phyloP scores from a whole-genome alignment of 2,329 filamentous ascomycete genomes.

The Grosmannia serpens region DNA sequence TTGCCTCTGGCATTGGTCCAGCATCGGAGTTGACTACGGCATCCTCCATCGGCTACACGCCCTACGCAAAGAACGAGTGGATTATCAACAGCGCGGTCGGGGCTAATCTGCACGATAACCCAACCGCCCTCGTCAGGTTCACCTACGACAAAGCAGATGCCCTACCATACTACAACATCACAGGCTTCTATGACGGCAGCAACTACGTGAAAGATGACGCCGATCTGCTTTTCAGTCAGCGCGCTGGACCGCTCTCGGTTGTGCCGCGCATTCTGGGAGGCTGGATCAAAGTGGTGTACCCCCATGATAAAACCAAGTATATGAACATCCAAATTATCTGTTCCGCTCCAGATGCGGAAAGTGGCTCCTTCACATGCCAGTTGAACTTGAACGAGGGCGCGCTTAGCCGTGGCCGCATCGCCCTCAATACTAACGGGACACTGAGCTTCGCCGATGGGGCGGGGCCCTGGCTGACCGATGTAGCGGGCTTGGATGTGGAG shows the following conservation, averaged over 20 bases:
- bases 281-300: not conserved
- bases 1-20: slow-evolving; percentile 2
- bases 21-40: not conserved
- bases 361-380: slow-evolving; percentile 1
- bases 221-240: not conserved
- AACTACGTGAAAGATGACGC: not conserved
- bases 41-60: not conserved
- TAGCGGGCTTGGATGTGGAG: not conserved
- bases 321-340: not conserved
- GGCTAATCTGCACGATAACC: slow-evolving; percentile 1
- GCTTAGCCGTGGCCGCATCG: slow-evolving; percentile 1
- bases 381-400: slow-evolving; percentile 1
- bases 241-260: not conserved
- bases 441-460: not conserved
- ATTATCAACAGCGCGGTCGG: slow-evolving; percentile 1
- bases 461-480: not conserved
- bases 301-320: not conserved
- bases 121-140: not conserved
- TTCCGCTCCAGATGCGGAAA: not conserved
- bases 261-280: slow-evolving; percentile 1
- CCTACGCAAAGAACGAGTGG: not conserved
- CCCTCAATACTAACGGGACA: not conserved
- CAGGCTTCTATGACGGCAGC: slow-evolving; percentile 2
- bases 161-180: slow-evolving; percentile 1
- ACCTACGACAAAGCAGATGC: not conserved